Evolutionary conservation across 2,329 filamentous ascomycete genomes (phyloP), one percentile per base, ranked within the genome.

Genomic region (Pseudopithomyces chartarum): DNA sequence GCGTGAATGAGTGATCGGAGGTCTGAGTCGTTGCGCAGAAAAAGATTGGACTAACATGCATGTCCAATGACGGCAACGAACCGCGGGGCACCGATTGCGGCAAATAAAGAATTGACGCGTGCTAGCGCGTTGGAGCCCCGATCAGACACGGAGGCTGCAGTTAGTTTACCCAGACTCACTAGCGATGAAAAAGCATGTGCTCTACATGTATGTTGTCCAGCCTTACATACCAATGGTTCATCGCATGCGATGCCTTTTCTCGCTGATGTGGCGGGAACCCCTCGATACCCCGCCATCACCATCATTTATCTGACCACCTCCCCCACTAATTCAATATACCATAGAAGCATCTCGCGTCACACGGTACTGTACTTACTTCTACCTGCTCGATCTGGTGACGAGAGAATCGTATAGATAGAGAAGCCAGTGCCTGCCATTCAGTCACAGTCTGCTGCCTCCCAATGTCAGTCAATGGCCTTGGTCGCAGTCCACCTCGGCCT

Each of bases 1-100:
- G 11, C 17, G 22, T 29, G 51, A 53, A 23, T 52, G 13, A 29
- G 45, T 26, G 32, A 34, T 47, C 42, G n/a, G 39, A 54, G 39
- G 44, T 48, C 52, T 60, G 59, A 63, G 53, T 63, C 55, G 34
- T 45, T 39, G 54, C 26, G 45, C 54, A 46, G 32, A 57, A 50
- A 57, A 54, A 44, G 23, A 45, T 42, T 34, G 29, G 43, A 40
- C 47, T 50, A 50, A 50, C 23, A 40, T 42, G 19, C 34, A 38
- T 40, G 36, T 19, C 34, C 47, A 34, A 33, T 52, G 33, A 46
- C 34, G 42, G 29, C 39, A 38, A 36, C 43, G 45, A 45, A 46
- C 26, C 42, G 51, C 51, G 51, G 51, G 51, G 51, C 51, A 34
- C 43, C 33, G 39, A 55, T 50, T 33, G 43, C 40, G 33, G 47